Conservation (phyloP, 257 asterid genomes). For the Salvia miltiorrhiza region DNA sequence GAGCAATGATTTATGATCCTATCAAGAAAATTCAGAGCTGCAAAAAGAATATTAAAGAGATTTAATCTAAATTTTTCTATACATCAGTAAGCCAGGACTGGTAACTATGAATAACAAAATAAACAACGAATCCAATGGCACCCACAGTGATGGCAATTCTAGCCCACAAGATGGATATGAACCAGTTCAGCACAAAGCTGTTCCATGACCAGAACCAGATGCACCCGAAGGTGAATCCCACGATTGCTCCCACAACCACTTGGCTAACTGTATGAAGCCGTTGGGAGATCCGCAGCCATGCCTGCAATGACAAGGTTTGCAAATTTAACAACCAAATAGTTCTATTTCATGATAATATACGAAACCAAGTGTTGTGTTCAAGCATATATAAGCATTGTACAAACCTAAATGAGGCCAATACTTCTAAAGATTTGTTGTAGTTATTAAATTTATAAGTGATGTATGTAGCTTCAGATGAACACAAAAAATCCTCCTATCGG, state of each 20-base stretch:
- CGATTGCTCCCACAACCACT: conserved; percentile 61
- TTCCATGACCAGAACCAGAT: conserved; percentile 73
- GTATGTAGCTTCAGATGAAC: background rate
- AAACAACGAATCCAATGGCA: conserved; percentile 26
- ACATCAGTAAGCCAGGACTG: conserved; percentile 32
- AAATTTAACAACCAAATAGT: background rate
- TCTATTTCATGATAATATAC: background rate
- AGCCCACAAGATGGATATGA: conserved; percentile 40
- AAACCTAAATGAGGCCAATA: background rate
- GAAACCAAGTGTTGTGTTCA: too few relatives aligned
- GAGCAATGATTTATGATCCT: background rate
- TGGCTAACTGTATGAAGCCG: conserved; percentile 63
- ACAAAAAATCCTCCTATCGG: background rate
- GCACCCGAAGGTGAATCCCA: conserved; percentile 47
- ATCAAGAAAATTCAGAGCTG: background rate
- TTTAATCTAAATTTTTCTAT: background rate
- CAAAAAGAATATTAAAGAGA: background rate
- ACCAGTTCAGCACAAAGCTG: conserved; percentile 35
- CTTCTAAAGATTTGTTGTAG: too few relatives aligned
- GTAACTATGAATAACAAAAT: conserved; percentile 30
- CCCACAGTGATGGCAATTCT: conserved; percentile 39
- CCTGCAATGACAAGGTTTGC: conserved; percentile 36
- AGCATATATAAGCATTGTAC: too few relatives aligned
- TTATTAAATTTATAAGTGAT: too few relatives aligned
- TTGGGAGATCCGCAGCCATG: conserved; percentile 87